Evolutionary conservation across 345 rosid species (phyloP), one percentile per base, ranked within the genome.

Genomic region (Tarenaya hassleriana): DNA sequence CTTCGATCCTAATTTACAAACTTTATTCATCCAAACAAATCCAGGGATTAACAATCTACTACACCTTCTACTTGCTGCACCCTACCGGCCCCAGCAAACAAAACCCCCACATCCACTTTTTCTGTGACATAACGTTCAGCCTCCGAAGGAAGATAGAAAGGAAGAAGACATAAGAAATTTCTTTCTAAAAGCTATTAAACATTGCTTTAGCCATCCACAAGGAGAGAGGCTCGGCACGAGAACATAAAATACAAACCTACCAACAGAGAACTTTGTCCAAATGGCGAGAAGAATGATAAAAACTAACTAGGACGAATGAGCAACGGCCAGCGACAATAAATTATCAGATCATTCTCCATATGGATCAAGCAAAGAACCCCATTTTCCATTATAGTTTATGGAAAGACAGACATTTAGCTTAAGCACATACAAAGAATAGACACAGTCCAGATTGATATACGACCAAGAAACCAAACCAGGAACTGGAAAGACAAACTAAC

Each of bases 401-500:
- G 5, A 24, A 24, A 24, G 29, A 24, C 29, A 24, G n/a, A n/a
- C 29, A 24, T 24, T 24, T 24, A 2, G 29, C 29, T 24, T 24
- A 35, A 12, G 19, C 10, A 32, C 7, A 33, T 42, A 15, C 15
- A 39, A 10, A 10, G 11, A 33, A 8, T n/a, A 50, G 7, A 16
- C 27, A 44, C 18, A 56, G 14, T 14, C 19, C 11, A 56, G 11
- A 38, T 10, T 11, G 45, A 14, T 3, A 10, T 9, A 17, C 8
- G 10, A 60, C 32, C 42, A n/a, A 0, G 20, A 33, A 32, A 48
- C 11, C 44, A 38, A 48, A 20, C 48, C 10, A 11, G 24, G 29
- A 62, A 34, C 31, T 41, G 31, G 21, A 41, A 50, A 45, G 40
- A 58, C 4, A 58, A 19, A 54, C 67, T 38, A 39, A 91, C 98